Evolutionary conservation across 306 rosid species (phyloP), one percentile per base, ranked within the genome.

Genomic region (Cucumis hystrix): DNA sequence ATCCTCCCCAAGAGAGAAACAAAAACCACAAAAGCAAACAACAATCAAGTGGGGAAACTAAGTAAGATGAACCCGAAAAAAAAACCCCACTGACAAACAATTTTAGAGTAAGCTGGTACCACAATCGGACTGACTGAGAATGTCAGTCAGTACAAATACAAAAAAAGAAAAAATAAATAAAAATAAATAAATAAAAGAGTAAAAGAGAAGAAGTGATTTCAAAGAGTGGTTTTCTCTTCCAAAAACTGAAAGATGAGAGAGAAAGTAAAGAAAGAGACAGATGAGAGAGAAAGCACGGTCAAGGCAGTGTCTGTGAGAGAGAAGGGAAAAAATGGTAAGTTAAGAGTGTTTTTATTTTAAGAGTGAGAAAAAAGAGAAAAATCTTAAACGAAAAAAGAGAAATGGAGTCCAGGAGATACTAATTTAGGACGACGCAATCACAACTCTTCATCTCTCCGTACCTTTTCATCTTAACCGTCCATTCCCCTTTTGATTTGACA

Each of bases 401-500:
- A 47, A 30, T 76, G 66, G 81, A 74, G 88, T 55, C 69, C 80
- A 79, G 78, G 78, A 59, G 80, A 75, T 84, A 71, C 86, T 75
- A 76, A 84, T 78, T 69, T 76, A 63, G 79, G 83, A 80, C 71
- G 69, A 55, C 0, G 0, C 72, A 25, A 86, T 85, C 81, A 56
- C 6, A 15, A 3, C 90, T 96, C 87, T 86, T 74, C 35, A 73
- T 13, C 55, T 0, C 5, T 81, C 87, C 97, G 92, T 90, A 90
- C 87, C 0, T 55, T 10, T 0, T 3, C 17, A 86, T 87, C 85
- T 10, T 0, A 13, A 76, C 82, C 86, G 86, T 86, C 12, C 21
- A 64, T 74, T 77, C 70, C 0, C n/a, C 0, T 9, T 68, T 8
- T 83, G 98, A 92, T 91, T 82, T 90, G 98, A 92, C 94, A 89